These are phyloP conservation scores for Neurospora sp. DNA, from an alignment of 495 filamentous ascomycete genomes.

Conservation along the genomic window DNA sequence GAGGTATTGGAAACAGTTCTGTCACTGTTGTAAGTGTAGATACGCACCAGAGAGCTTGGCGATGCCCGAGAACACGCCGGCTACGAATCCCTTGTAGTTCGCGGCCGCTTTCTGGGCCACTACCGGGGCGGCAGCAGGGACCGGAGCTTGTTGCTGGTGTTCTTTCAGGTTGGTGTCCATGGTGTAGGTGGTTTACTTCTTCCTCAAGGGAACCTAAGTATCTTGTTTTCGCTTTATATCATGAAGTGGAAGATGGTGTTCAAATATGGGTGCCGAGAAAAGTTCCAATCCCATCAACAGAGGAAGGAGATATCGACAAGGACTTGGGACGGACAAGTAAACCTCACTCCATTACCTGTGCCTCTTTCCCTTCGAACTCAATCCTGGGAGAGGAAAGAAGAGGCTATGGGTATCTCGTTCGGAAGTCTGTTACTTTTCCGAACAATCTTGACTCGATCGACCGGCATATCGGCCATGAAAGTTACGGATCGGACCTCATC, in stretches of 20 bases:
- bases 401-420: neutral
- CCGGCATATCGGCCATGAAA: neutral
- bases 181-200: neutral
- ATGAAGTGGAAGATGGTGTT: neutral
- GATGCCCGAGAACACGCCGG: constrained; percentile 86
- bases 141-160: constrained; percentile 1
- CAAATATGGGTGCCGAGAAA: neutral
- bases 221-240: neutral
- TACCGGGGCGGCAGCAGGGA: constrained; percentile 1
- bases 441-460: neutral
- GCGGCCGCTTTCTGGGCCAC: constrained; percentile 12
- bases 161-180: constrained; percentile 8
- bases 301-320: neutral
- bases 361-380: neutral
- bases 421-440: neutral
- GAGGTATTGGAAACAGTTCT: neutral
- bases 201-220: neutral
- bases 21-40: neutral
- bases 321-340: neutral
- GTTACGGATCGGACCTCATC: neutral
- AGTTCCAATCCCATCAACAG: neutral
- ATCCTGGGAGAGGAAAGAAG: neutral
- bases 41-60: constrained; percentile 72
- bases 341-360: neutral
- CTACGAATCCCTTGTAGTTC: constrained; percentile 88